Percentiles rank a stretch among this genome's conserved stretches.
phyloP scores from a whole-genome alignment of 2,329 filamentous ascomycete genomes.

The Colletotrichum agaves region DNA sequence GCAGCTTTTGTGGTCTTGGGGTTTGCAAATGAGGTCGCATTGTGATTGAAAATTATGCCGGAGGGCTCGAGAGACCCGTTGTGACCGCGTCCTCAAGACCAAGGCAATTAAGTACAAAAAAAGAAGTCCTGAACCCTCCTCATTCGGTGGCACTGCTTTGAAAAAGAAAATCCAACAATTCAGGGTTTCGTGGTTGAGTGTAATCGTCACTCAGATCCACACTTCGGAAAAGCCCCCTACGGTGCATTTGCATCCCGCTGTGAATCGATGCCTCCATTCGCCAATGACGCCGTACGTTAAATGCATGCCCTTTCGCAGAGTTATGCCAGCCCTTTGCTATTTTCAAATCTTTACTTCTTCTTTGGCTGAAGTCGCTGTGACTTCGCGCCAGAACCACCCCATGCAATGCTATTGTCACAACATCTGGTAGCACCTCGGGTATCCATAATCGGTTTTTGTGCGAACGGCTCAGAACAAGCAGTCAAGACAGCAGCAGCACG shows the following conservation, averaged over 20 bases:
- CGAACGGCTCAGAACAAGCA: constrained; percentile 58
- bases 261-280: background rate
- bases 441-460: constrained; percentile 8
- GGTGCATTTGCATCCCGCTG: background rate
- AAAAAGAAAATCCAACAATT: background rate
- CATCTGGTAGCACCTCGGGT: constrained; percentile 4
- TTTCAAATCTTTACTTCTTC: background rate
- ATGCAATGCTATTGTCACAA: background rate
- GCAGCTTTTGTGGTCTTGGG: background rate
- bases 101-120: constrained; percentile 7
- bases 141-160: background rate
- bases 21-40: background rate
- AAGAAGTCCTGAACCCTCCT: background rate
- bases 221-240: background rate
- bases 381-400: too few relatives aligned
- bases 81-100: background rate
- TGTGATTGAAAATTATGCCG: constrained; percentile 32
- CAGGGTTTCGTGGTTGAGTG: too few relatives aligned
- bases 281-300: constrained; percentile 12
- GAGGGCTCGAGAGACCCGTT: background rate
- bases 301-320: background rate
- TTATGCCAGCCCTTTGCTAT: background rate
- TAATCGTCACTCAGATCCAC: background rate
- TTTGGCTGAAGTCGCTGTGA: too few relatives aligned
- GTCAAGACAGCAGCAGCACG: constrained; percentile 70